A percentile compares a stretch with the other conserved stretches of the same genome.
phyloP scores from a whole-genome alignment of 768 basidiomycete genomes.

The Tylopilus felleus region DNA sequence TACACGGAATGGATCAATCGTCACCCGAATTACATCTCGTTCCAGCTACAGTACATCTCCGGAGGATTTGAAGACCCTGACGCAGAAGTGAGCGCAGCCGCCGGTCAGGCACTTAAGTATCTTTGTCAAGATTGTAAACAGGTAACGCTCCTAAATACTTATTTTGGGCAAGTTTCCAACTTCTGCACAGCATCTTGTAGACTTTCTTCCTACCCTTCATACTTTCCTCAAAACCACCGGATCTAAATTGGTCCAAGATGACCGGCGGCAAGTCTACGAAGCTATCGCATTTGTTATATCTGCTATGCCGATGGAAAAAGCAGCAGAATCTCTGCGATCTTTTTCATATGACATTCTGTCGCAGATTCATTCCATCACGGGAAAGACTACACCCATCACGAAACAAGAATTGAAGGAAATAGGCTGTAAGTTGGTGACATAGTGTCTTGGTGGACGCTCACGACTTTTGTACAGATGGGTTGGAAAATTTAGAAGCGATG shows the following conservation, averaged over 20 bases:
- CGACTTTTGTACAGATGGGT: conserved; percentile 50
- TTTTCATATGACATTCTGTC: conserved; percentile 85
- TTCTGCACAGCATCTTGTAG: conserved; percentile 69
- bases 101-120: conserved; percentile 94
- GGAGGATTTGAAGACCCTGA: conserved; percentile 84
- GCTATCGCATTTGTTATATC: conserved; percentile 95
- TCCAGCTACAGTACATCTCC: conserved; percentile 88
- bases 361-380: conserved; percentile 63
- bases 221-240: conserved; percentile 82
- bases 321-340: conserved; percentile 79
- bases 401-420: conserved; percentile 69
- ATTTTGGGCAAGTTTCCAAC: conserved; percentile 6
- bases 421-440: conserved; percentile 51
- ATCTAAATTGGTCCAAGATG: conserved; percentile 76
- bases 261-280: conserved; percentile 89
- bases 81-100: conserved; percentile 83
- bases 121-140: conserved; percentile 95
- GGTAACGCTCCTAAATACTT: conserved; percentile 38
- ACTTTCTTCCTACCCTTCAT: conserved; percentile 89
- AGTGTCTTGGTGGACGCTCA: conserved; percentile 5
- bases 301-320: conserved; percentile 87
- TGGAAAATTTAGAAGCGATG: conserved; percentile 95
- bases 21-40: conserved; percentile 83
- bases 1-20: conserved; percentile 96
- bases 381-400: conserved; percentile 50